A percentile compares a stretch with the other conserved stretches of the same genome.
Evolutionary conservation across 331 rosid genomes (phyloP).

Genomic region (Stylosanthes scabra): DNA sequence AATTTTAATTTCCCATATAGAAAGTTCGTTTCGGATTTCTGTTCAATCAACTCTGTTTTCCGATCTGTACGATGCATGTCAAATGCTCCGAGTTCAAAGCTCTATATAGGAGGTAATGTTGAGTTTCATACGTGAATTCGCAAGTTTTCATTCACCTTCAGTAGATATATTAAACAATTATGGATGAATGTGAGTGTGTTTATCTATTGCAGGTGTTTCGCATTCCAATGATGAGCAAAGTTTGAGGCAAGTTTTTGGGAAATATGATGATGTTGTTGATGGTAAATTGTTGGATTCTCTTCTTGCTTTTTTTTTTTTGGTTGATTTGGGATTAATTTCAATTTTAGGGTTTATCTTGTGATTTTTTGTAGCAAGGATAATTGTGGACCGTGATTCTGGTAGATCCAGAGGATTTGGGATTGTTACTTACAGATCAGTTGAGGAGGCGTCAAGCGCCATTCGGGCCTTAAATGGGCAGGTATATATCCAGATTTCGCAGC

Average conservation of each 20-base stretch:
- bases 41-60: conserved; percentile 44
- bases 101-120: conserved; percentile 68
- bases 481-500: conserved; percentile 21
- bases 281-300: conserved; percentile 43
- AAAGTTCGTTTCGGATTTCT: conserved; percentile 49
- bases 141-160: background rate
- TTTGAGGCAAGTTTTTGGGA: conserved; percentile 63
- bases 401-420: conserved; percentile 83
- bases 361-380: conserved; percentile 62
- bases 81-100: conserved; percentile 55
- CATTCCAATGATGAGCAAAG: conserved; percentile 62
- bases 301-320: background rate
- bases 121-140: background rate
- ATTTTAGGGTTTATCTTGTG: background rate
- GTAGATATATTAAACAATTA: background rate
- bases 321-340: background rate
- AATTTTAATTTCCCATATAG: no score
- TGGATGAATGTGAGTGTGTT: background rate
- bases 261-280: conserved; percentile 70
- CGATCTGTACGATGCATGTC: conserved; percentile 74
- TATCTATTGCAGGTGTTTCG: conserved; percentile 62
- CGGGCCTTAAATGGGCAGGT: conserved; percentile 87
- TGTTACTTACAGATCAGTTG: conserved; percentile 61
- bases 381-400: conserved; percentile 76
- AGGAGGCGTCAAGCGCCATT: conserved; percentile 76